Conservation (phyloP, 768 basidiomycete species). For the Pluteus cervinus region DNA sequence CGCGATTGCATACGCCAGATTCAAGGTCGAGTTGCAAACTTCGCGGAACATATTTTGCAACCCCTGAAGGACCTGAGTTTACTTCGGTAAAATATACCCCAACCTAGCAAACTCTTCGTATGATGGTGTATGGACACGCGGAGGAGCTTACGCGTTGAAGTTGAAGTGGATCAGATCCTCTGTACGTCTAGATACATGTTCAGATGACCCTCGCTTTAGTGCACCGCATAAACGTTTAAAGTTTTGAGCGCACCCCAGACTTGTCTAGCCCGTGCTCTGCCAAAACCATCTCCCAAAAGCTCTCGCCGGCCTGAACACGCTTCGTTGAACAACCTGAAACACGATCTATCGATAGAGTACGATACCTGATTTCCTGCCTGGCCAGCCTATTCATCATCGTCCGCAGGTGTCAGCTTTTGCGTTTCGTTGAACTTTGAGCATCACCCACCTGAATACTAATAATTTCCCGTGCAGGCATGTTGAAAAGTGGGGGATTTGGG, state of each 20-base stretch:
- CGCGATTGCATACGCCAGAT: conserved; percentile 75
- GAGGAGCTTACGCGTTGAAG: conserved; percentile 52
- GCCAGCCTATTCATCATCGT: conserved; percentile 44
- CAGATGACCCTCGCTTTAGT: conserved; percentile 8
- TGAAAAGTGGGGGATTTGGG: conserved; percentile 11
- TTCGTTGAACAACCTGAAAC: conserved; percentile 38
- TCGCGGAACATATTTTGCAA: conserved; percentile 80
- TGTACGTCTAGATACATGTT: conserved; percentile 47
- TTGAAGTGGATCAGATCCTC: conserved; percentile 69
- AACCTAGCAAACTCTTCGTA: conserved; percentile 35
- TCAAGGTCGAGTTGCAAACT: conserved; percentile 91
- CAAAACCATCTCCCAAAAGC: conserved; percentile 87
- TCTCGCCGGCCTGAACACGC: conserved; percentile 57
- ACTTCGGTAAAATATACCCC: conserved; percentile 82
- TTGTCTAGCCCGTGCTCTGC: conserved; percentile 80
- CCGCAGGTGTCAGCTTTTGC: not conserved
- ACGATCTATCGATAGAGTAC: conserved; percentile 42
- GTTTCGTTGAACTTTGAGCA: not conserved
- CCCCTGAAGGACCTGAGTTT: conserved; percentile 34
- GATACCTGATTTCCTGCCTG: conserved; percentile 55
- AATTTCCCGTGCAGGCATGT: conserved; percentile 71
- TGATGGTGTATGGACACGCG: not conserved
- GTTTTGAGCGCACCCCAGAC: conserved; percentile 45
- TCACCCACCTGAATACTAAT: conserved; percentile 67
- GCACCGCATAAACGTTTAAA: not conserved